A percentile compares a stretch with the other conserved stretches of the same genome.
These are phyloP conservation scores for Penstemon barbatus DNA, from an alignment of 257 asterid species.

Conservation along the genomic window DNA sequence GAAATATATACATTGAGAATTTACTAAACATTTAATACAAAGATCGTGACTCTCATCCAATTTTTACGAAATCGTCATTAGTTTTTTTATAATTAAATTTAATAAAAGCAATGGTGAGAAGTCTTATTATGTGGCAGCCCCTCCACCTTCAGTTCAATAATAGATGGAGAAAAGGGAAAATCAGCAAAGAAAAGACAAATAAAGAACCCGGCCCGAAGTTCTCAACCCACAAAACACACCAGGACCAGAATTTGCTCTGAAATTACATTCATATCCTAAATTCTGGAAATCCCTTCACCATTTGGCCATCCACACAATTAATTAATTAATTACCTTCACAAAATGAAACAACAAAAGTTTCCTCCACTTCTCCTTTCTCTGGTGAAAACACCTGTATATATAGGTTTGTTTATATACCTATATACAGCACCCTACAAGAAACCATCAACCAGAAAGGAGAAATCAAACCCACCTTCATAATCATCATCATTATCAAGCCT, in stretches of 20 bases:
- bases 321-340: conserved; percentile 12
- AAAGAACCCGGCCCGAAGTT: not conserved
- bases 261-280: not conserved
- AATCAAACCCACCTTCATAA: conserved; percentile 22
- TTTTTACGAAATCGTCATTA: no score
- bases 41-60: no score
- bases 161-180: not conserved
- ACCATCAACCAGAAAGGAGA: conserved; percentile 25
- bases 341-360: conserved; percentile 48
- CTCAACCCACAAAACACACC: not conserved
- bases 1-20: no score
- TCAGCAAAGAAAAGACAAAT: not conserved
- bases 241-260: not conserved
- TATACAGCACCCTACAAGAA: conserved; percentile 17
- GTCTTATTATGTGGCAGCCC: conserved; percentile 12
- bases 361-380: conserved; percentile 48
- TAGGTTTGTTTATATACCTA: conserved; percentile 42
- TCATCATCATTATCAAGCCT: conserved; percentile 22
- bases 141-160: conserved; percentile 1
- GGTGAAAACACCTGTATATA: conserved; percentile 63
- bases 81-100: no score
- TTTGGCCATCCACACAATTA: conserved; percentile 42
- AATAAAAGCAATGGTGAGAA: conserved; percentile 1
- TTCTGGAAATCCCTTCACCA: not conserved
- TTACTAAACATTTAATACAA: no score